Evolutionary conservation across 148 eudicot species (phyloP).

Genomic region (Spergularia bocconei): DNA sequence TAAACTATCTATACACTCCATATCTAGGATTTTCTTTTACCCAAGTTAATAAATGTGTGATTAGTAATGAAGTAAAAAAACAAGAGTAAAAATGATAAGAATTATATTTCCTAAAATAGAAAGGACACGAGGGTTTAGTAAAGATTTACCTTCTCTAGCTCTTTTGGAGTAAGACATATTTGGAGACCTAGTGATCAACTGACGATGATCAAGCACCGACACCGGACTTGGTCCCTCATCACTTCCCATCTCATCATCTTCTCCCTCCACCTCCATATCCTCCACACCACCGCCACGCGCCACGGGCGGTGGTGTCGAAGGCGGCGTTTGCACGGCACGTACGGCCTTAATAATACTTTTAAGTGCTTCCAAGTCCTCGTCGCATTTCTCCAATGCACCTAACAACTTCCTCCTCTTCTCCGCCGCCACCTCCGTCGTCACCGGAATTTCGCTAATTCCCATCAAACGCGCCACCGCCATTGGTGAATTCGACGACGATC

Average conservation of each 20-base stretch:
- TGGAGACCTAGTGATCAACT: constrained; percentile 14
- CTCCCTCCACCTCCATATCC: constrained; percentile 18
- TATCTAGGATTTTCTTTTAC: no score
- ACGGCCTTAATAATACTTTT: constrained; percentile 52
- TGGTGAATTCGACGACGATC: constrained; percentile 19
- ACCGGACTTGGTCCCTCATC: constrained; percentile 51
- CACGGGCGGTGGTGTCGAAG: not conserved
- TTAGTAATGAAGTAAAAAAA: no score
- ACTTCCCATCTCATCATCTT: constrained; percentile 16
- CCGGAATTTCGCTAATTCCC: constrained; percentile 33
- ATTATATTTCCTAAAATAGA: no score
- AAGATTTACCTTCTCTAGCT: constrained; percentile 18
- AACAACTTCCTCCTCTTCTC: constrained; percentile 57
- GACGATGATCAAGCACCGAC: constrained; percentile 38
- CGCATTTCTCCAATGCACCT: constrained; percentile 72
- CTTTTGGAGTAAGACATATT: constrained; percentile 10
- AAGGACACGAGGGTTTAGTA: no score
- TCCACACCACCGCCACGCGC: not conserved
- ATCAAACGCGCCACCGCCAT: constrained; percentile 44
- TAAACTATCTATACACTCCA: no score
- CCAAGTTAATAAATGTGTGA: no score
- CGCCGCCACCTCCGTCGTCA: constrained; percentile 12
- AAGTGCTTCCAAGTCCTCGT: constrained; percentile 63
- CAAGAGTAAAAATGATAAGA: no score
- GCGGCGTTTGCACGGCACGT: constrained; percentile 26